Evolutionary conservation across 306 rosid species (phyloP).

Genomic region (Phaseolus lunatus): DNA sequence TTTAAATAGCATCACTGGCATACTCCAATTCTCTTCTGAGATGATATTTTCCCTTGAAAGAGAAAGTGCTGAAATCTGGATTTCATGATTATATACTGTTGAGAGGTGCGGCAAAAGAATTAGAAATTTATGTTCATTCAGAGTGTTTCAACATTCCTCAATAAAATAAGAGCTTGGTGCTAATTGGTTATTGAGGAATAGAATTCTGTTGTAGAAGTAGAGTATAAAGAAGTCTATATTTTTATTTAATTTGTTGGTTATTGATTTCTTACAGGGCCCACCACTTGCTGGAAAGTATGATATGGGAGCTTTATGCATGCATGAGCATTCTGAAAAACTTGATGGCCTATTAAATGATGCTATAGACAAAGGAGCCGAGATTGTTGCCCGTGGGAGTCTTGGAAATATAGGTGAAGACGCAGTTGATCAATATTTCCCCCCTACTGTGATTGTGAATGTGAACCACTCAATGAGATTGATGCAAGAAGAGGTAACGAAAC

Average conservation of each 20-base stretch:
- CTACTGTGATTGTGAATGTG: slow-evolving; percentile 82
- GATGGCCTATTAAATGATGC: slow-evolving; percentile 82
- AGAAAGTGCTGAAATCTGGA: background rate
- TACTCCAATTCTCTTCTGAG: slow-evolving; percentile 15
- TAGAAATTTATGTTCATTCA: background rate
- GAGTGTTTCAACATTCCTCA: background rate
- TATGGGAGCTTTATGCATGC: slow-evolving; percentile 94
- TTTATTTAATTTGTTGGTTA: background rate
- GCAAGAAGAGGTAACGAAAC: slow-evolving; percentile 86
- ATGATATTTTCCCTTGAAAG: slow-evolving; percentile 11
- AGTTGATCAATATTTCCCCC: slow-evolving; percentile 88
- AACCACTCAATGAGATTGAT: slow-evolving; percentile 85
- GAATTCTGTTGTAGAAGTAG: background rate
- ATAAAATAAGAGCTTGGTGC: background rate
- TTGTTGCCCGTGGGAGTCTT: slow-evolving; percentile 79
- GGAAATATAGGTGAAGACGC: slow-evolving; percentile 88
- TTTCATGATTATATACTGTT: background rate
- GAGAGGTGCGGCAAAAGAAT: background rate
- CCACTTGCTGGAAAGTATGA: slow-evolving; percentile 87
- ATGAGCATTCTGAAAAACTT: slow-evolving; percentile 92
- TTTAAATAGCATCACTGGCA: background rate
- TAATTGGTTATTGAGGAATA: background rate
- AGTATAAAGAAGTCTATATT: slow-evolving; percentile 7
- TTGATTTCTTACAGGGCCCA: slow-evolving; percentile 75
- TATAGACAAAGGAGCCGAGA: slow-evolving; percentile 80